Evolutionary conservation across 2,329 filamentous ascomycete genomes (phyloP), one percentile per base, ranked within the genome.

Genomic region (Sordariomycetes sp.): DNA sequence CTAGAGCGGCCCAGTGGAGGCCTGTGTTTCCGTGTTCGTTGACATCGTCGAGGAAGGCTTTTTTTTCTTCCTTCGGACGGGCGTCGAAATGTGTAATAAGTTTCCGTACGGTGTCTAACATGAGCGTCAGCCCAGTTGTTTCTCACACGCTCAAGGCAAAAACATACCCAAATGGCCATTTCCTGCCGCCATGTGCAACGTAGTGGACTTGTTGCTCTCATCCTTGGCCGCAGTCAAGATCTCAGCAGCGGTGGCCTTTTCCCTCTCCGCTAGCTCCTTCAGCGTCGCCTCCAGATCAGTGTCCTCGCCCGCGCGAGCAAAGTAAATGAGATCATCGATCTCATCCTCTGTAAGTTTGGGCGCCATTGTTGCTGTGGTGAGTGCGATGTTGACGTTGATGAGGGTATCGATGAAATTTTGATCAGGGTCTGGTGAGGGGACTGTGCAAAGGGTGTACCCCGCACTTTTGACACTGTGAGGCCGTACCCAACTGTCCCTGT

Each of bases 1-100:
- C 92, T 36, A 95, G 64, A 1, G 86, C 84, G 0, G 90, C 90
- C 88, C 88, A 96, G 61, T 98, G 92, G 38, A 98, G 66, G 1
- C 86, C 75, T 1, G 90, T 95, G 63, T 95, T 96, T 29, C 87
- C 88, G 30, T 83, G 81, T 41, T 77, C 66, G 51, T 98, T 98
- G 40, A 73, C 68, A 3, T 70, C 64, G 46, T 86, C 82, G 17
- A 87, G 57, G 44, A 80, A 76, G 1, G 67, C 54, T 42, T 65
- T 60, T 42, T 61, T 63, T 40, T 63, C 59, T 21, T 54, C 54
- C 38, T 55, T 55, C 30, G 57, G 57, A 29, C 51, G 55, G n/a
- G 43, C 46, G 18, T 59, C 46, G 40, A 71, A 66, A 40, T 57
- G 55, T n/a, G 50, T 46, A 4, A 72, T 46, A 30, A 72, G 48